Evolutionary conservation across 2,329 filamentous ascomycete genomes (phyloP).

Genomic region (Alternaria novae-zelandiae): DNA sequence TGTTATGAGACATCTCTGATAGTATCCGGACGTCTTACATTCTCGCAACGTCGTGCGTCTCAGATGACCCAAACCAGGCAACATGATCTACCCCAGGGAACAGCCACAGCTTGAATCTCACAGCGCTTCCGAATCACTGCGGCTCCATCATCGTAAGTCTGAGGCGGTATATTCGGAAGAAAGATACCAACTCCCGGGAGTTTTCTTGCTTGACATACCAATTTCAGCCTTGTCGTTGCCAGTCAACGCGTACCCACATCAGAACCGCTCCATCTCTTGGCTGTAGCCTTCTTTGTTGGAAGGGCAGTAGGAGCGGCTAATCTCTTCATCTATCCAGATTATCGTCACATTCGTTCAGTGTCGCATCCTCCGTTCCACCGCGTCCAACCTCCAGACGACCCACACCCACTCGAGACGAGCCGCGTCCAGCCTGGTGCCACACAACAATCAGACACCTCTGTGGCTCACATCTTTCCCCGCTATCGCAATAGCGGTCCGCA

Average conservation of each 20-base stretch:
- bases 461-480: constrained; percentile 6
- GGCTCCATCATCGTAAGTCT: not conserved
- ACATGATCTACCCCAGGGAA: constrained; percentile 13
- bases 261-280: constrained; percentile 13
- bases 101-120: constrained; percentile 32
- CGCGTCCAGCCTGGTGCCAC: constrained; percentile 21
- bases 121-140: constrained; percentile 17
- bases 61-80: constrained; percentile 16
- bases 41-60: constrained; percentile 35
- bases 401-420: constrained; percentile 29
- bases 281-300: not conserved
- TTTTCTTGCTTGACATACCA: constrained; percentile 14
- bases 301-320: not conserved
- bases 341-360: not conserved
- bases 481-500: constrained; percentile 7
- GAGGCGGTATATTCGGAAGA: constrained; percentile 6
- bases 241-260: constrained; percentile 15
- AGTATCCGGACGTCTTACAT: constrained; percentile 22
- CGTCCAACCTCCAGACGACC: not conserved
- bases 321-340: not conserved
- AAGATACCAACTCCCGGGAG: constrained; percentile 4
- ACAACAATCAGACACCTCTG: constrained; percentile 10
- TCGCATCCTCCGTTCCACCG: constrained; percentile 10
- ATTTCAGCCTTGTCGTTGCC: not conserved
- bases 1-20: constrained; percentile 15